Evolutionary conservation across 257 asterid species (phyloP).

Genomic region (Parsonsia alboflavescens): DNA sequence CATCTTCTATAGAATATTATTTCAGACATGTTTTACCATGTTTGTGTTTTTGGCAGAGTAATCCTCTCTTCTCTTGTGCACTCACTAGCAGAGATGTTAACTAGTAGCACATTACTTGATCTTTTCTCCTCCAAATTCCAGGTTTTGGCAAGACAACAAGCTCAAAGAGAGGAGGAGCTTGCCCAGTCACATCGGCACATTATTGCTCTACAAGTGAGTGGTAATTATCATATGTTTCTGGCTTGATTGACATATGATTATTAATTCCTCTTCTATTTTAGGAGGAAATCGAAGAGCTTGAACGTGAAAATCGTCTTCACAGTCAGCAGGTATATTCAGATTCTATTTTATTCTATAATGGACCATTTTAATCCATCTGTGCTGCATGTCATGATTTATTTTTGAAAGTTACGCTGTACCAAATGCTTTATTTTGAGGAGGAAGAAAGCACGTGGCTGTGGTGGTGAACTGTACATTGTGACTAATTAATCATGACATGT

Average conservation of each 20-base stretch:
- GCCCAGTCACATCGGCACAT: constrained; percentile 94
- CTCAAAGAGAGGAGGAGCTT: constrained; percentile 99
- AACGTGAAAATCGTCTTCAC: constrained; percentile 94
- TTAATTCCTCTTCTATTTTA: constrained; percentile 30
- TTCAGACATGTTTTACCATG: neutral
- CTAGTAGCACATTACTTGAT: constrained; percentile 9
- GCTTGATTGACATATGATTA: neutral
- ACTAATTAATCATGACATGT: neutral
- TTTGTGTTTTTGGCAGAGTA: neutral
- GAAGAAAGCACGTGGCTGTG: neutral
- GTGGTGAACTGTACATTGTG: neutral
- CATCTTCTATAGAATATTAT: neutral
- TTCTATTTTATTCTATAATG: neutral
- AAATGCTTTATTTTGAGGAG: too few relatives aligned
- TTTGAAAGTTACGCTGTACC: neutral
- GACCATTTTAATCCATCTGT: neutral
- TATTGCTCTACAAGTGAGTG: constrained; percentile 72
- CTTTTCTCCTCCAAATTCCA: constrained; percentile 34
- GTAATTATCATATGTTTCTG: neutral
- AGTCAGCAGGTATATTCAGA: constrained; percentile 68
- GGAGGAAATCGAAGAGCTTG: constrained; percentile 99
- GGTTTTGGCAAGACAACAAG: constrained; percentile 99
- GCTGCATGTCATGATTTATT: neutral
- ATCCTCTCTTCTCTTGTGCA: neutral
- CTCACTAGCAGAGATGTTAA: neutral